Percentiles rank a stretch among this genome's conserved stretches.
Evolutionary conservation across 345 rosid genomes (phyloP).

Genomic region (Nasturtium officinale): DNA sequence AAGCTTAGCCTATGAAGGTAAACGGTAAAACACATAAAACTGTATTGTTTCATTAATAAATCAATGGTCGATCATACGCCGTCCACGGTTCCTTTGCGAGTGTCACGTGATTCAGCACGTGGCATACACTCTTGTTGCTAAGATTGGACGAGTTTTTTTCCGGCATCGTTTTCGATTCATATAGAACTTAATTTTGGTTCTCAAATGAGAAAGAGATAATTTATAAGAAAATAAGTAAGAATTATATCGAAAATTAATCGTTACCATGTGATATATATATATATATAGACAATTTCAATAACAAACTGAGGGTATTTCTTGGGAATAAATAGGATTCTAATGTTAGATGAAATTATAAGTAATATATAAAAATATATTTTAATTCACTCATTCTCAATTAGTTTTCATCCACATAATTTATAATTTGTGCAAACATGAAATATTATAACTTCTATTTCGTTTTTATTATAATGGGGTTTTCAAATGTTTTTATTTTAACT

Average conservation of each 20-base stretch:
- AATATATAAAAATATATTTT: too few relatives aligned
- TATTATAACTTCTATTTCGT: background rate
- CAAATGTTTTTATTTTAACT: background rate
- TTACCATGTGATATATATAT: background rate
- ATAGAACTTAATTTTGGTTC: background rate
- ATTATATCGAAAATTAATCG: background rate
- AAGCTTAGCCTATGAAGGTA: background rate
- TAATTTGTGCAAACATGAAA: too few relatives aligned
- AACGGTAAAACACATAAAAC: background rate
- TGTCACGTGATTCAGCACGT: constrained; percentile 2
- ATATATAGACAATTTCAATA: background rate
- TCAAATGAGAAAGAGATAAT: background rate
- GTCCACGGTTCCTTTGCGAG: background rate
- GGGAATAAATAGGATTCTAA: too few relatives aligned
- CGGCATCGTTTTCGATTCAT: background rate
- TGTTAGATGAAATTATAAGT: too few relatives aligned
- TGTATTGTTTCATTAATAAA: background rate
- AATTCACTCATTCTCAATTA: too few relatives aligned
- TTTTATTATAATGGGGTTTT: background rate
- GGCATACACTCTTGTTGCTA: background rate
- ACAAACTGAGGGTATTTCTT: too few relatives aligned
- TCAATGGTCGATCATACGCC: background rate
- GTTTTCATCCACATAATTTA: too few relatives aligned
- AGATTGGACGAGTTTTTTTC: background rate
- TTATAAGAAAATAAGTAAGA: background rate